These are phyloP conservation scores for Rhizoctonia solani DNA, from an alignment of 1,284 basidiomycete species.

Conservation along the genomic window DNA sequence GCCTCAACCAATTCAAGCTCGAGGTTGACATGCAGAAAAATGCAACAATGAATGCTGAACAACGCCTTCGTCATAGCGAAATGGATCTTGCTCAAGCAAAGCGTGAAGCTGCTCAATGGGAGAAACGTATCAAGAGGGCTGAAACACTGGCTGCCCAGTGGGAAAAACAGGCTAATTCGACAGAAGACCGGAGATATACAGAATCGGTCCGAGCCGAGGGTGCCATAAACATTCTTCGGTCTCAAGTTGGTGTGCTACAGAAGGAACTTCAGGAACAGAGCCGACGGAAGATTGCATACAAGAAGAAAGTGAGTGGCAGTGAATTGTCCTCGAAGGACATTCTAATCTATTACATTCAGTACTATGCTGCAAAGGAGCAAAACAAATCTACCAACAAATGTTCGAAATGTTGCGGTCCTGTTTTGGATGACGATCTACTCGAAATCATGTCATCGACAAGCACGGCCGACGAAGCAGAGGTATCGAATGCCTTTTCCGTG, in stretches of 20 bases:
- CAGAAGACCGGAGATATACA: conserved; percentile 25
- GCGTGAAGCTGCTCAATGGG: conserved; percentile 5
- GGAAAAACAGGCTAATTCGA: conserved; percentile 11
- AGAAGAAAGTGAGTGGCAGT: conserved; percentile 12
- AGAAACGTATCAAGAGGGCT: conserved; percentile 6
- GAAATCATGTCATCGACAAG: conserved; percentile 10
- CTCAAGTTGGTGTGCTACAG: conserved; percentile 14
- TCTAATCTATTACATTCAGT: not conserved
- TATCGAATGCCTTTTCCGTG: conserved; percentile 17
- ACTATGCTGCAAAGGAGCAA: conserved; percentile 22
- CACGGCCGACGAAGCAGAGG: conserved; percentile 30
- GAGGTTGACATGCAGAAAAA: conserved; percentile 13
- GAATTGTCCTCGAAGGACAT: not conserved
- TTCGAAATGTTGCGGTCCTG: not conserved
- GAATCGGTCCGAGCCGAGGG: conserved; percentile 24
- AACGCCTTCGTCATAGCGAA: conserved; percentile 8
- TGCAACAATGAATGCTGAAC: not conserved
- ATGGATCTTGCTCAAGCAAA: not conserved
- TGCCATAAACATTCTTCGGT: conserved; percentile 9
- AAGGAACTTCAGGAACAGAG: conserved; percentile 22
- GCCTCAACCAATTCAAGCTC: not conserved
- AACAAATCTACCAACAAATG: not conserved
- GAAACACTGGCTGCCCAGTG: conserved; percentile 15
- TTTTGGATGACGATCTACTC: conserved; percentile 11
- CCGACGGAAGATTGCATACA: conserved; percentile 18